Evolutionary conservation across 2,329 filamentous ascomycete species (phyloP).

Genomic region (Ciborinia camelliae): DNA sequence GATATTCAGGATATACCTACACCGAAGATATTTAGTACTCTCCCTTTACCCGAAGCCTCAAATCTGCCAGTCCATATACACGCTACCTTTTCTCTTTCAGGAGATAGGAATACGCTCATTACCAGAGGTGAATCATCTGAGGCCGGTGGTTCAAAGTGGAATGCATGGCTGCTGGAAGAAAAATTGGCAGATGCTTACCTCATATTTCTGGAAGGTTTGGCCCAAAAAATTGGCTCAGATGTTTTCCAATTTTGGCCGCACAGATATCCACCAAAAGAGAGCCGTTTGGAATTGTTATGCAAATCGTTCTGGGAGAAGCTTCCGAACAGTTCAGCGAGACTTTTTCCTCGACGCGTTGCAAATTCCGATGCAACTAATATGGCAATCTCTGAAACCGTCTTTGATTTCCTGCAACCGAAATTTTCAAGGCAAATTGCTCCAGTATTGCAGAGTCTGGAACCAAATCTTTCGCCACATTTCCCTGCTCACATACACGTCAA

Average conservation of each 20-base stretch:
- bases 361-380: conserved; percentile 13
- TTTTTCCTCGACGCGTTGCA: conserved; percentile 28
- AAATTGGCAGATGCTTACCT: conserved; percentile 32
- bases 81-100: conserved; percentile 35
- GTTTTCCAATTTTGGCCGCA: conserved; percentile 31
- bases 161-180: conserved; percentile 28
- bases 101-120: conserved; percentile 32
- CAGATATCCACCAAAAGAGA: conserved; percentile 14
- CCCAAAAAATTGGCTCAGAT: conserved; percentile 15
- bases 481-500: conserved; percentile 16
- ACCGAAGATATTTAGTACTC: conserved; percentile 26
- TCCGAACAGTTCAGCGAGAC: conserved; percentile 17
- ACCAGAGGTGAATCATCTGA: conserved; percentile 24
- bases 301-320: conserved; percentile 29
- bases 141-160: conserved; percentile 29
- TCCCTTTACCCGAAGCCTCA: conserved; percentile 28
- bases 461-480: conserved; percentile 25
- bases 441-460: conserved; percentile 22
- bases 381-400: conserved; percentile 26
- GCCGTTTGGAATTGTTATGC: conserved; percentile 23
- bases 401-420: conserved; percentile 27
- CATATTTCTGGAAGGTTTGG: conserved; percentile 27
- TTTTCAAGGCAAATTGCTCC: conserved; percentile 22
- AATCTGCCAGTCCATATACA: conserved; percentile 35
- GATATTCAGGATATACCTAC: background rate